phyloP scores from a whole-genome alignment of 371 early-diverging fungal species.

The Rhizopus stolonifer region DNA sequence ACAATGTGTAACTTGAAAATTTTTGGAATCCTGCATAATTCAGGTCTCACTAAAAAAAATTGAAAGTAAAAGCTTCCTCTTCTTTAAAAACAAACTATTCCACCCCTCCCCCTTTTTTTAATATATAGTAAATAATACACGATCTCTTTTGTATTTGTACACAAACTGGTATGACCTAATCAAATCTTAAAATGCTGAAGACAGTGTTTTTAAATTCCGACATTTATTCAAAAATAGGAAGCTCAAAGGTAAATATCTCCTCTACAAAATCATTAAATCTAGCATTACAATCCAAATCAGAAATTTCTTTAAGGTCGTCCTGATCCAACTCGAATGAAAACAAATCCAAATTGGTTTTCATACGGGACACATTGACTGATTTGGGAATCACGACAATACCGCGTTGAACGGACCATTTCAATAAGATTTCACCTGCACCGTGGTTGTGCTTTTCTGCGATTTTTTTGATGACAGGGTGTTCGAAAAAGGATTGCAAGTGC shows the following conservation, averaged over 20 bases:
- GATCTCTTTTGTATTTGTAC: too few relatives aligned
- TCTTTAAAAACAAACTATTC: too few relatives aligned
- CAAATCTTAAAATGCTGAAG: too few relatives aligned
- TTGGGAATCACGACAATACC: constrained; percentile 68
- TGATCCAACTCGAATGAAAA: constrained; percentile 23
- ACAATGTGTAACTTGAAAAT: too few relatives aligned
- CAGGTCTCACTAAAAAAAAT: too few relatives aligned
- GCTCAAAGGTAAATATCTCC: constrained; percentile 27
- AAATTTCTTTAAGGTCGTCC: constrained; percentile 29
- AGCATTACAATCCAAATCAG: constrained; percentile 25
- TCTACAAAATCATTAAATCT: constrained; percentile 36
- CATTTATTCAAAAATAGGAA: constrained; percentile 38
- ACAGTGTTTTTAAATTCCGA: too few relatives aligned
- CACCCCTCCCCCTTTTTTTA: too few relatives aligned
- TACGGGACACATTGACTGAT: constrained; percentile 44
- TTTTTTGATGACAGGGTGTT: constrained; percentile 29
- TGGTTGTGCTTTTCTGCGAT: constrained; percentile 22
- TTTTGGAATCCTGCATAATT: too few relatives aligned
- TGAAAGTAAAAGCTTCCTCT: too few relatives aligned
- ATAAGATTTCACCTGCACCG: constrained; percentile 25
- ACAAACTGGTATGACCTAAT: too few relatives aligned
- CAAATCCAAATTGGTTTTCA: constrained; percentile 41
- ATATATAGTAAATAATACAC: too few relatives aligned
- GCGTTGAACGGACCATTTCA: constrained; percentile 59
- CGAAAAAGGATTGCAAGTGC: constrained; percentile 24